A percentile compares a stretch with the other conserved stretches of the same genome.
Evolutionary conservation across 306 rosid species (phyloP).

Genomic region (Inga oerstediana): DNA sequence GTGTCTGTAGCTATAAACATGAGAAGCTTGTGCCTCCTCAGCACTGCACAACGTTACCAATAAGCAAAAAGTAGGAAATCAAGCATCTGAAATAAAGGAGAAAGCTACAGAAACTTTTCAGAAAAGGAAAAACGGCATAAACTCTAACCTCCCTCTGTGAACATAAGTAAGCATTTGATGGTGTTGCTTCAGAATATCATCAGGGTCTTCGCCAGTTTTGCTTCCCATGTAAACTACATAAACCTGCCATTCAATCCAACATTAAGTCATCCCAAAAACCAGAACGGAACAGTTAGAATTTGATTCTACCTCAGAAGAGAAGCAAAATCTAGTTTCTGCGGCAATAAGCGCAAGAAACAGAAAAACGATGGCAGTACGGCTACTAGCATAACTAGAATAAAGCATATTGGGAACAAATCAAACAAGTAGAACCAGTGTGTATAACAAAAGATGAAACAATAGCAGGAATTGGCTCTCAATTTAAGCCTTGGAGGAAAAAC

Average conservation of each 20-base stretch:
- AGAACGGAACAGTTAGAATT: not conserved
- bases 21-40: constrained; percentile 72
- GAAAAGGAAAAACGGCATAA: not conserved
- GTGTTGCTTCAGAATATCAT: constrained; percentile 53
- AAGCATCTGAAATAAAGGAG: not conserved
- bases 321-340: constrained; percentile 49
- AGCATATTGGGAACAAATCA: constrained; percentile 38
- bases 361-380: constrained; percentile 30
- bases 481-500: not conserved
- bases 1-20: constrained; percentile 72
- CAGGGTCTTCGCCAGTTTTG: constrained; percentile 64
- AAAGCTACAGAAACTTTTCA: not conserved
- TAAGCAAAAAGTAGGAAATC: not conserved
- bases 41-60: constrained; percentile 42
- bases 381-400: constrained; percentile 35
- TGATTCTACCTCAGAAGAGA: constrained; percentile 59
- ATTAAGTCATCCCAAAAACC: not conserved
- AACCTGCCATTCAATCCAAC: constrained; percentile 53
- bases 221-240: constrained; percentile 90
- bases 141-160: constrained; percentile 66
- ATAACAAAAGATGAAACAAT: not conserved
- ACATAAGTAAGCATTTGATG: constrained; percentile 75
- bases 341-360: constrained; percentile 48
- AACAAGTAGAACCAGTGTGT: not conserved
- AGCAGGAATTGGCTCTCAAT: not conserved